Evolutionary conservation across 2,329 filamentous ascomycete species (phyloP).

Genomic region (Pseudogymnoascus sp.): DNA sequence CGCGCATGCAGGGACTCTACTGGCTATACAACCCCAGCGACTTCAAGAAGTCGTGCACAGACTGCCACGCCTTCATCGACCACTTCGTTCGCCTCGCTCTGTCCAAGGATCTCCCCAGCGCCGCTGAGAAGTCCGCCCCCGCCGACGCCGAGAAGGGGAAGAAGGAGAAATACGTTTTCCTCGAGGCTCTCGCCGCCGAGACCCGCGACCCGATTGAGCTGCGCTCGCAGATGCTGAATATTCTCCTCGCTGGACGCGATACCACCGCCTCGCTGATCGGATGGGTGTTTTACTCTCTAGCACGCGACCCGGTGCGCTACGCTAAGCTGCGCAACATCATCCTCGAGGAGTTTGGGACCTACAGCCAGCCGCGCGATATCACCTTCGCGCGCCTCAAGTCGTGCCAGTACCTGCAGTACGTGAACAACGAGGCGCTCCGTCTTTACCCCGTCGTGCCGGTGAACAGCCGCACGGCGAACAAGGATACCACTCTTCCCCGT

Average conservation of each 20-base stretch:
- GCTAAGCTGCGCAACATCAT: slow-evolving; percentile 37
- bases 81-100: slow-evolving; percentile 37
- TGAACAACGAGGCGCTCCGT: slow-evolving; percentile 38
- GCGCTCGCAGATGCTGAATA: slow-evolving; percentile 44
- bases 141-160: slow-evolving; percentile 22
- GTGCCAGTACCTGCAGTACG: slow-evolving; percentile 25
- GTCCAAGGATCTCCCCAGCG: slow-evolving; percentile 13
- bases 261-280: slow-evolving; percentile 48
- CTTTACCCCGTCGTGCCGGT: slow-evolving; percentile 47
- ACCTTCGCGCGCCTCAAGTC: slow-evolving; percentile 24
- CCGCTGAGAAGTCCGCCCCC: slow-evolving; percentile 17
- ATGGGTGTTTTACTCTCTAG: slow-evolving; percentile 40
- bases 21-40: slow-evolving; percentile 30
- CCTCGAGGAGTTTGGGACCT: slow-evolving; percentile 31
- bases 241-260: slow-evolving; percentile 52
- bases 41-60: slow-evolving; percentile 21
- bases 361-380: slow-evolving; percentile 22
- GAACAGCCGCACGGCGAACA: slow-evolving; percentile 42
- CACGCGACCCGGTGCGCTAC: slow-evolving; percentile 35
- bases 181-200: slow-evolving; percentile 47
- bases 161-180: slow-evolving; percentile 39
- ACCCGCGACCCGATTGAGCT: slow-evolving; percentile 39
- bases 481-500: slow-evolving; percentile 34
- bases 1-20: slow-evolving; percentile 17
- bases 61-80: slow-evolving; percentile 39